These are phyloP conservation scores for Silene uniflora DNA, from an alignment of 148 eudicot genomes.

Conservation along the genomic window DNA sequence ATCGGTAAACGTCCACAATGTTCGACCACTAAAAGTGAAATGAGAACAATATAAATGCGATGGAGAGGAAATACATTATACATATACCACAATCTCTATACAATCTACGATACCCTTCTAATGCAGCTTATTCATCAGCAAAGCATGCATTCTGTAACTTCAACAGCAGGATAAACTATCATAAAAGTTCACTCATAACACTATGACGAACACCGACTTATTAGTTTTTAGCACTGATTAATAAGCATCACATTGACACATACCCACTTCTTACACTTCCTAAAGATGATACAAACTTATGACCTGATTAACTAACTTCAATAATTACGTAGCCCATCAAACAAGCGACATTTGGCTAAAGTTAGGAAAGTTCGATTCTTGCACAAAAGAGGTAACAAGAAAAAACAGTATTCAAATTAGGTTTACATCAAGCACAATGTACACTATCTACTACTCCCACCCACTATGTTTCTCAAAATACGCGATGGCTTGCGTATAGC, in stretches of 20 bases:
- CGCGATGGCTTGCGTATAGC: too few relatives aligned
- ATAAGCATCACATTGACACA: background rate
- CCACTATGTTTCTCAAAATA: too few relatives aligned
- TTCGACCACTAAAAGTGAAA: too few relatives aligned
- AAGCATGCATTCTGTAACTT: background rate
- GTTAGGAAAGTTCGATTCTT: background rate
- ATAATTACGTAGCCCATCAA: background rate
- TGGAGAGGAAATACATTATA: background rate
- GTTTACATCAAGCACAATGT: background rate
- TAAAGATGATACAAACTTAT: too few relatives aligned
- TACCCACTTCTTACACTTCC: background rate
- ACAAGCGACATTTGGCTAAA: background rate
- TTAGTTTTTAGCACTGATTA: background rate
- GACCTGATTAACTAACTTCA: too few relatives aligned
- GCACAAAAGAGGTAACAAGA: background rate
- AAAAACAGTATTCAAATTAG: background rate
- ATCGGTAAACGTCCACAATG: too few relatives aligned
- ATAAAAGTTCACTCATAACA: background rate
- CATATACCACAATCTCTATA: background rate
- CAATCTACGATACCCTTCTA: background rate
- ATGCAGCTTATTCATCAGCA: background rate
- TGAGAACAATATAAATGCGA: too few relatives aligned
- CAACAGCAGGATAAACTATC: background rate
- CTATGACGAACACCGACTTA: background rate
- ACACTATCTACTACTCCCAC: background rate